Percentiles rank a stretch among this genome's conserved stretches.
phyloP scores from a whole-genome alignment of 2,329 filamentous ascomycete species.

The Nemania sp. region DNA sequence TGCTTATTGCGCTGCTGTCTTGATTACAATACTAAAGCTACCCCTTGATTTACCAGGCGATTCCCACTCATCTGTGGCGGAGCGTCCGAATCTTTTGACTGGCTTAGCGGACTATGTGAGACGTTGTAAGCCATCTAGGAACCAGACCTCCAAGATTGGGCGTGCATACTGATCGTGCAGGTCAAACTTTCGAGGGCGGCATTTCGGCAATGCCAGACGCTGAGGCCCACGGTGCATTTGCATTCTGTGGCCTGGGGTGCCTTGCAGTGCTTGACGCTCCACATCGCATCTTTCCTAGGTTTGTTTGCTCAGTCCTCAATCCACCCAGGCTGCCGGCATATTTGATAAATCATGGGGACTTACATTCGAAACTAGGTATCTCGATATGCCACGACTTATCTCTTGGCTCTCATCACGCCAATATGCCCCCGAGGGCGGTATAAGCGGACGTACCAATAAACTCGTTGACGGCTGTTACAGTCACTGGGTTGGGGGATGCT shows the following conservation, averaged over 20 bases:
- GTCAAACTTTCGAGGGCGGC: constrained; percentile 93
- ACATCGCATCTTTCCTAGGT: constrained; percentile 72
- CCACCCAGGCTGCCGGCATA: constrained; percentile 43
- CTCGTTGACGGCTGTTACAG: constrained; percentile 98
- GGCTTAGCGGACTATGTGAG: constrained; percentile 79
- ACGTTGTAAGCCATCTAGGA: constrained; percentile 63
- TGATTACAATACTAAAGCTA: constrained; percentile 81
- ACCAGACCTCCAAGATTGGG: constrained; percentile 16
- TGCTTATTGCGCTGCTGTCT: constrained; percentile 86
- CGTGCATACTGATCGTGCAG: constrained; percentile 48
- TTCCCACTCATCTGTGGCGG: constrained; percentile 66
- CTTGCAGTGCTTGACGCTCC: constrained; percentile 84
- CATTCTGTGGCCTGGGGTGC: constrained; percentile 90
- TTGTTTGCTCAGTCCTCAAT: constrained; percentile 44
- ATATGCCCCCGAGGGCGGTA: constrained; percentile 87
- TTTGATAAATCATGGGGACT: constrained; percentile 33
- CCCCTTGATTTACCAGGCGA: constrained; percentile 77
- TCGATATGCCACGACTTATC: constrained; percentile 76
- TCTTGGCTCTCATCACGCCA: constrained; percentile 90
- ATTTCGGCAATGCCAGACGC: constrained; percentile 82
- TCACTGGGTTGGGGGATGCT: constrained; percentile 96
- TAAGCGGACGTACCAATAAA: constrained; percentile 94
- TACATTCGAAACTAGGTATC: constrained; percentile 56
- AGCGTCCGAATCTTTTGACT: constrained; percentile 68
- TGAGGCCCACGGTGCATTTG: constrained; percentile 95